These are phyloP conservation scores for Macrotyloma uniflorum DNA, from an alignment of 306 rosid genomes.

Conservation along the genomic window DNA sequence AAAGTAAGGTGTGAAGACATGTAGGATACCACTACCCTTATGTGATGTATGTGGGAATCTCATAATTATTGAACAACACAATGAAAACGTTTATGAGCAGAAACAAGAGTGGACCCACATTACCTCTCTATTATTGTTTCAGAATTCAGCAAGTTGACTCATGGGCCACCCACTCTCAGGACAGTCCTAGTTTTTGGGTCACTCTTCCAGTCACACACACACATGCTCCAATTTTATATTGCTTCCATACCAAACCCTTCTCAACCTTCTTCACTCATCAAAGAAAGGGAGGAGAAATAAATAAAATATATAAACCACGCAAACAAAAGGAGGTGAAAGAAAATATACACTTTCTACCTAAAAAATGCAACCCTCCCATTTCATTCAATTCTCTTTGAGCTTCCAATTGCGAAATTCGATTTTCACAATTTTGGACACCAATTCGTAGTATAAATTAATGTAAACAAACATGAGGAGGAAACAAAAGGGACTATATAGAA, in stretches of 20 bases:
- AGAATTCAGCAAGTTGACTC: conserved; percentile 51
- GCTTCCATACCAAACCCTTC: conserved; percentile 36
- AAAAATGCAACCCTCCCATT: conserved; percentile 2
- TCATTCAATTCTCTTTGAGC: conserved; percentile 4
- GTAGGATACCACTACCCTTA: conserved; percentile 52
- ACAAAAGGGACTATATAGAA: background rate
- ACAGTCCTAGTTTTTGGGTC: conserved; percentile 27
- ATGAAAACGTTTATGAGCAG: conserved; percentile 35
- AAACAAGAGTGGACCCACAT: conserved; percentile 48
- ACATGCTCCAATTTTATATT: conserved; percentile 1
- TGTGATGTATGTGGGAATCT: conserved; percentile 43
- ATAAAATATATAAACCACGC: conserved; percentile 18
- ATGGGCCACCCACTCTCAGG: conserved; percentile 42
- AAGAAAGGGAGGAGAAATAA: background rate
- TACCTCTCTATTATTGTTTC: conserved; percentile 54
- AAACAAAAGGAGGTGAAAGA: conserved; percentile 4
- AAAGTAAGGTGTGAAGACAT: conserved; percentile 35
- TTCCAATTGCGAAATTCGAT: background rate
- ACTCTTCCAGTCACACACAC: conserved; percentile 16
- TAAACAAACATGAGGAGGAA: background rate
- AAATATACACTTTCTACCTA: background rate
- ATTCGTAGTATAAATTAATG: background rate
- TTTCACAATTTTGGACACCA: background rate
- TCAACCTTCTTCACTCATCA: conserved; percentile 10
- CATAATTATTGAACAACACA: conserved; percentile 53